phyloP scores from a whole-genome alignment of 2,329 filamentous ascomycete species.

The Trichoderma sp. region DNA sequence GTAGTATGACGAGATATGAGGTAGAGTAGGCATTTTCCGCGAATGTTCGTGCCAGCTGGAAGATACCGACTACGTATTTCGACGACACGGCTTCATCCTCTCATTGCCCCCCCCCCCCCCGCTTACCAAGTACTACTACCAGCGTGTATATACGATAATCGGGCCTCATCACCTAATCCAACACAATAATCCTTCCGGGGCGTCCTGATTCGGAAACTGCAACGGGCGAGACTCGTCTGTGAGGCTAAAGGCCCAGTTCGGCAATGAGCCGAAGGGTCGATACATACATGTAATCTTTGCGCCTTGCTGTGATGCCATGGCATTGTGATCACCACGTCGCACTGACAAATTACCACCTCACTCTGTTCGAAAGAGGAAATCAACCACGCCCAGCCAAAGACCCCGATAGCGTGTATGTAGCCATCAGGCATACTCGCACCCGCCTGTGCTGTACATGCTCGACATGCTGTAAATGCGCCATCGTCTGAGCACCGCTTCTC shows the following conservation, averaged over 20 bases:
- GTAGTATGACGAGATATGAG: not conserved
- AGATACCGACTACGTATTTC: not conserved
- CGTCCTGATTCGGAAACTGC: not conserved
- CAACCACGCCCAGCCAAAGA: not conserved
- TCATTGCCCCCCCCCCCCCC: not conserved
- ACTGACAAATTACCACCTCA: not conserved
- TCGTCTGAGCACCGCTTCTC: no score
- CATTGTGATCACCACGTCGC: not conserved
- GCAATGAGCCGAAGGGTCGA: conserved; percentile 11
- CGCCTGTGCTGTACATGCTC: not conserved
- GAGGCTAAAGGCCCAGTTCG: not conserved
- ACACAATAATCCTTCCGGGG: not conserved
- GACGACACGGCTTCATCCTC: not conserved
- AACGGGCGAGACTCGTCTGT: not conserved
- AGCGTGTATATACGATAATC: not conserved
- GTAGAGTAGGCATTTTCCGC: not conserved
- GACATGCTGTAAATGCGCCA: not conserved
- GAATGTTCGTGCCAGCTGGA: not conserved
- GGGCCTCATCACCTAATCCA: not conserved
- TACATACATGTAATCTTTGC: not conserved
- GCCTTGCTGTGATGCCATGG: not conserved
- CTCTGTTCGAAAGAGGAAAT: not conserved
- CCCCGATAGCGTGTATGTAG: not conserved
- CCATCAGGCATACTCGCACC: not conserved
- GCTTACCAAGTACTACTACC: not conserved